Conservation (phyloP, 148 eudicot genomes). For the Spergularia bocconei region DNA sequence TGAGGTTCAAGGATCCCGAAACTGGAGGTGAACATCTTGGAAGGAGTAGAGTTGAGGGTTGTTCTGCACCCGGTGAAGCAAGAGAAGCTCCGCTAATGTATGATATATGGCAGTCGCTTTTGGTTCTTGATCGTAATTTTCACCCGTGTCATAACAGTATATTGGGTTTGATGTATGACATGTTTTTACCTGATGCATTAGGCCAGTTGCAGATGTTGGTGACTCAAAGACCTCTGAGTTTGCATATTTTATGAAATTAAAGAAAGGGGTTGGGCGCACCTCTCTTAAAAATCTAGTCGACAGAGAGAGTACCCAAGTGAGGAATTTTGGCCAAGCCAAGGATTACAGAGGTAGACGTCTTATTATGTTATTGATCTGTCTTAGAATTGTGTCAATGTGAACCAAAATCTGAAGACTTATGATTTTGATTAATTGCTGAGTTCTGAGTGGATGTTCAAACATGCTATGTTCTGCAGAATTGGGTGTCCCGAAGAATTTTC, state of each 20-base stretch:
- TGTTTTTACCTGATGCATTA: slow-evolving; percentile 20
- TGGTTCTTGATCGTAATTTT: neutral
- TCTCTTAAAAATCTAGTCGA: slow-evolving; percentile 17
- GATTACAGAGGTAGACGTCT: slow-evolving; percentile 35
- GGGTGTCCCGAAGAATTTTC: neutral
- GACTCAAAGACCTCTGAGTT: slow-evolving; percentile 76
- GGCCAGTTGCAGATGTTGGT: slow-evolving; percentile 22
- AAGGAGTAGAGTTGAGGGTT: slow-evolving; percentile 12
- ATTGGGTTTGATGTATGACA: neutral
- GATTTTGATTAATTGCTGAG: neutral
- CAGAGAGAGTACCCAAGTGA: slow-evolving; percentile 26
- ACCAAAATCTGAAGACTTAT: neutral
- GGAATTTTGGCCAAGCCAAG: slow-evolving; percentile 23
- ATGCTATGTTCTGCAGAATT: slow-evolving; percentile 32
- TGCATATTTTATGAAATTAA: slow-evolving; percentile 68
- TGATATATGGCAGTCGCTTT: neutral
- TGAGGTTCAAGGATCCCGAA: slow-evolving; percentile 35
- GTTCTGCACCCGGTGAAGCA: slow-evolving; percentile 21
- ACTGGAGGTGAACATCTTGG: slow-evolving; percentile 10
- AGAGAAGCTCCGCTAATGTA: slow-evolving; percentile 29
- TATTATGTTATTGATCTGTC: slow-evolving; percentile 10
- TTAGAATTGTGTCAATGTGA: neutral
- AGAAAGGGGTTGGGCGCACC: slow-evolving; percentile 37
- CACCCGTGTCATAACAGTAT: too few relatives aligned
- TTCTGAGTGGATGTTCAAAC: slow-evolving; percentile 9